Percentiles rank a stretch among this genome's conserved stretches.
These are phyloP conservation scores for Tolypocladium tropicale DNA, from an alignment of 2,329 filamentous ascomycete genomes.

Conservation along the genomic window DNA sequence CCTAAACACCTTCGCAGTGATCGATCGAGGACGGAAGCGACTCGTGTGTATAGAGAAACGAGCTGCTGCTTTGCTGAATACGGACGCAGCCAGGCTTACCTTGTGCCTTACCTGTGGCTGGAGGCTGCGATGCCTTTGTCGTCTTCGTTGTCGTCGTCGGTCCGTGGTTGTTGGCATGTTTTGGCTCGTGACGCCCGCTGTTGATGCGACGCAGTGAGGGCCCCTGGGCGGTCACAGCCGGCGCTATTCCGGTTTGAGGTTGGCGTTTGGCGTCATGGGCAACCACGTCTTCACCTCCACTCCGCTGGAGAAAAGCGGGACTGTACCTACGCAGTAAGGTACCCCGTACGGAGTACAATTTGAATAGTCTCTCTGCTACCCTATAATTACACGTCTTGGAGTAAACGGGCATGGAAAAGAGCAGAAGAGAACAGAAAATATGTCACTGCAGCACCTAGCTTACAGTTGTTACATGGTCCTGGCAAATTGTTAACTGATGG, in stretches of 20 bases:
- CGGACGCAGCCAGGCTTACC: not conserved
- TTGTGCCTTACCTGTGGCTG: conserved; percentile 7
- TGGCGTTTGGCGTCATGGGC: conserved; percentile 7
- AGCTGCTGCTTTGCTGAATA: not conserved
- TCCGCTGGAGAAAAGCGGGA: not conserved
- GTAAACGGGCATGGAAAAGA: too few relatives aligned
- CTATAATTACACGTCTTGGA: too few relatives aligned
- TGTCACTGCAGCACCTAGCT: too few relatives aligned
- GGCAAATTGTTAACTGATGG: too few relatives aligned
- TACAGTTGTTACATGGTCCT: too few relatives aligned
- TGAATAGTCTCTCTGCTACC: too few relatives aligned
- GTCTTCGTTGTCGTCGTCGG: not conserved
- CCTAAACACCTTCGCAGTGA: not conserved
- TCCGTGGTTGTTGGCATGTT: conserved; percentile 10
- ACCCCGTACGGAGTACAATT: too few relatives aligned
- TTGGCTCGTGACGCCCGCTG: conserved; percentile 15
- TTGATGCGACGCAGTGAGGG: conserved; percentile 5
- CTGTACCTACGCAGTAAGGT: too few relatives aligned
- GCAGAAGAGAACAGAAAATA: too few relatives aligned
- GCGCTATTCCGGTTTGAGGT: conserved; percentile 11
- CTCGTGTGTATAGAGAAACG: not conserved
- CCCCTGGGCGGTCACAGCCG: conserved; percentile 7
- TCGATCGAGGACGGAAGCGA: not conserved
- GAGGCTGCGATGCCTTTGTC: conserved; percentile 1
- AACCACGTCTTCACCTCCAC: not conserved